These are phyloP conservation scores for Geotrichum europaeum DNA, from an alignment of 1,139 yeast genomes.

Conservation along the genomic window DNA sequence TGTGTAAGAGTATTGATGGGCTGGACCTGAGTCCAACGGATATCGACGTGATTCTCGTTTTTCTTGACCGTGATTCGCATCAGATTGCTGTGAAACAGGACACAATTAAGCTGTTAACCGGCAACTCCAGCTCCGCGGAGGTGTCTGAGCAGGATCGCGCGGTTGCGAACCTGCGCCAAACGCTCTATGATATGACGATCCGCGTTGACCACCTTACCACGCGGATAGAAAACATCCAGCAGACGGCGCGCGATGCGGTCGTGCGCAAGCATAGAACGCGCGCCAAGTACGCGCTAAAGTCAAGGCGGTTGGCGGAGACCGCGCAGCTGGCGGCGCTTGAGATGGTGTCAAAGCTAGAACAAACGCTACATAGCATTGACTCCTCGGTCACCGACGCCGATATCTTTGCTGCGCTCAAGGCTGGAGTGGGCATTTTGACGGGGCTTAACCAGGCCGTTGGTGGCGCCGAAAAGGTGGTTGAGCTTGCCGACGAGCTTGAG, in stretches of 20 bases:
- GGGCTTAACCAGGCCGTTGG: constrained; percentile 32
- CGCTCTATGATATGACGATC: constrained; percentile 25
- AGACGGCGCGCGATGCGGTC: constrained; percentile 27
- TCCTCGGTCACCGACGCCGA: constrained; percentile 27
- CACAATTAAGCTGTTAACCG: constrained; percentile 22
- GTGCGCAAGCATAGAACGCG: constrained; percentile 22
- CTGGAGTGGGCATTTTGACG: constrained; percentile 30
- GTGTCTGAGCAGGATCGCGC: constrained; percentile 32
- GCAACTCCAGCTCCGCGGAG: constrained; percentile 4
- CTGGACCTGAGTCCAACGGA: constrained; percentile 21
- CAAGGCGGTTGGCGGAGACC: constrained; percentile 27
- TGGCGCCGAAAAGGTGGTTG: constrained; percentile 35
- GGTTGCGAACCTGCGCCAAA: constrained; percentile 29
- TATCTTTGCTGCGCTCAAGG: constrained; percentile 29
- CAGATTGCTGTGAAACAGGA: constrained; percentile 21
- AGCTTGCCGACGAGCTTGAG: constrained; percentile 33
- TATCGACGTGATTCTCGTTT: constrained; percentile 27
- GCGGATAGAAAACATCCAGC: constrained; percentile 23
- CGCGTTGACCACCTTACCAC: constrained; percentile 27
- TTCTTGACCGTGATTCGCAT: constrained; percentile 28
- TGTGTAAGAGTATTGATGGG: constrained; percentile 4
- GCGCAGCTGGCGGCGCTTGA: constrained; percentile 29
- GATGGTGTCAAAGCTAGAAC: constrained; percentile 33
- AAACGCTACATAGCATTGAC: constrained; percentile 30
- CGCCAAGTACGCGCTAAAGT: constrained; percentile 31